Conservation (phyloP, 768 basidiomycete genomes). For the Lactarius quietus region DNA sequence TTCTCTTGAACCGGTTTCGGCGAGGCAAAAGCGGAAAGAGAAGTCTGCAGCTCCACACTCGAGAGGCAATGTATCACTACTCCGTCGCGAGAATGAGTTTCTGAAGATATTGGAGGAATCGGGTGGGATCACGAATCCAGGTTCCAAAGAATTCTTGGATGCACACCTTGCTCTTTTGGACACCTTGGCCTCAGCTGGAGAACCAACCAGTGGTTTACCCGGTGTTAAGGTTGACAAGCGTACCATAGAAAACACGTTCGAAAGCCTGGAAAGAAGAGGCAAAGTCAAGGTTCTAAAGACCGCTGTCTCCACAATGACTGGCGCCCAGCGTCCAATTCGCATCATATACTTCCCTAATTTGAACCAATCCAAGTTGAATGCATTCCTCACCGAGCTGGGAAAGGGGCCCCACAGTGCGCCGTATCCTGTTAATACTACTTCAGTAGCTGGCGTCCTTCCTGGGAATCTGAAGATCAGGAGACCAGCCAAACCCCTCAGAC, state of each 20-base stretch:
- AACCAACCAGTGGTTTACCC: slow-evolving; percentile 64
- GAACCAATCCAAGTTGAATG: slow-evolving; percentile 49
- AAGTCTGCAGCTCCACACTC: slow-evolving; percentile 25
- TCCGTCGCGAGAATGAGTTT: slow-evolving; percentile 80
- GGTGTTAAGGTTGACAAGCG: slow-evolving; percentile 73
- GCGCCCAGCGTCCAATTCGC: slow-evolving; percentile 53
- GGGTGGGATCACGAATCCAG: slow-evolving; percentile 65
- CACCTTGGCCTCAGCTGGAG: slow-evolving; percentile 51
- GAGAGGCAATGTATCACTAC: slow-evolving; percentile 68
- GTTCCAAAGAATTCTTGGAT: slow-evolving; percentile 66
- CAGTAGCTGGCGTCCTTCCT: slow-evolving; percentile 24
- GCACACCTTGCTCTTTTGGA: slow-evolving; percentile 63
- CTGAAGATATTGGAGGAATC: slow-evolving; percentile 58
- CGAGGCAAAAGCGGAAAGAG: slow-evolving; percentile 23
- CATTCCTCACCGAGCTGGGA: slow-evolving; percentile 55
- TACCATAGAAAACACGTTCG: slow-evolving; percentile 58
- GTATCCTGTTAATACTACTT: slow-evolving; percentile 41
- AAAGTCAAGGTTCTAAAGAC: slow-evolving; percentile 71
- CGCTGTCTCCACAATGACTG: slow-evolving; percentile 54
- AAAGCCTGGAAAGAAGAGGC: slow-evolving; percentile 58
- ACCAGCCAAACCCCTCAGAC: slow-evolving; percentile 33
- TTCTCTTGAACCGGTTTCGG: slow-evolving; percentile 2
- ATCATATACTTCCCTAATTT: slow-evolving; percentile 64
- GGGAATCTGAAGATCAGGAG: slow-evolving; percentile 11
- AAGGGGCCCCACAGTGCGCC: slow-evolving; percentile 32